A percentile compares a stretch with the other conserved stretches of the same genome.
These are phyloP conservation scores for Tulasnella sp. DNA, from an alignment of 768 basidiomycete genomes.

Conservation along the genomic window DNA sequence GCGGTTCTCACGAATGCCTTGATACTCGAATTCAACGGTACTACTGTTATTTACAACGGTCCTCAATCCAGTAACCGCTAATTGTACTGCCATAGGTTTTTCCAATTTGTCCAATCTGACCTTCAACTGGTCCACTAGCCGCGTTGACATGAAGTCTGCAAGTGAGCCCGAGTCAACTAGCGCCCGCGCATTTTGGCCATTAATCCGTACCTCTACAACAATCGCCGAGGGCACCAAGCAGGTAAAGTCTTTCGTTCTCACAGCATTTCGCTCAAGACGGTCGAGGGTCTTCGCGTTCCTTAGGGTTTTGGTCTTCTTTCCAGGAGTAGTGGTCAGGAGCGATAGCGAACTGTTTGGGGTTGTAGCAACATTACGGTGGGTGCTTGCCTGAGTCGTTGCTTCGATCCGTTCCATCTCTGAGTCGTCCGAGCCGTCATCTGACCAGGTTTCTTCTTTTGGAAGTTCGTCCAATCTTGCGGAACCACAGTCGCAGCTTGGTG, in stretches of 20 bases:
- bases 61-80: constrained; percentile 46
- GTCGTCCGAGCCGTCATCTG: too few species aligned
- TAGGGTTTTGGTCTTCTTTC: too few species aligned
- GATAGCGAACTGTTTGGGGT: too few species aligned
- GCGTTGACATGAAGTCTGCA: constrained; percentile 31
- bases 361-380: too few species aligned
- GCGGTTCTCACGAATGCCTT: constrained; percentile 37
- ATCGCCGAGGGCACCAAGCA: constrained; percentile 22
- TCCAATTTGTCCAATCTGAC: constrained; percentile 1
- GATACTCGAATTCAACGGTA: constrained; percentile 38
- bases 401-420: too few species aligned
- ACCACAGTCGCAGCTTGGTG: too few species aligned
- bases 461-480: too few species aligned
- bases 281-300: too few species aligned
- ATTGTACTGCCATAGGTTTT: constrained; percentile 40
- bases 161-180: constrained; percentile 29
- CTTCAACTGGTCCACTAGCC: constrained; percentile 27
- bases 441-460: too few species aligned
- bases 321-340: too few species aligned
- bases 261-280: constrained; percentile 29
- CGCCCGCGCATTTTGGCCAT: not conserved
- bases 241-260: constrained; percentile 3
- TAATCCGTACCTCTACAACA: constrained; percentile 17
- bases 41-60: constrained; percentile 40
- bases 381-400: too few species aligned